Evolutionary conservation across 2,329 filamentous ascomycete genomes (phyloP).

Genomic region (Monosporascus sp.): DNA sequence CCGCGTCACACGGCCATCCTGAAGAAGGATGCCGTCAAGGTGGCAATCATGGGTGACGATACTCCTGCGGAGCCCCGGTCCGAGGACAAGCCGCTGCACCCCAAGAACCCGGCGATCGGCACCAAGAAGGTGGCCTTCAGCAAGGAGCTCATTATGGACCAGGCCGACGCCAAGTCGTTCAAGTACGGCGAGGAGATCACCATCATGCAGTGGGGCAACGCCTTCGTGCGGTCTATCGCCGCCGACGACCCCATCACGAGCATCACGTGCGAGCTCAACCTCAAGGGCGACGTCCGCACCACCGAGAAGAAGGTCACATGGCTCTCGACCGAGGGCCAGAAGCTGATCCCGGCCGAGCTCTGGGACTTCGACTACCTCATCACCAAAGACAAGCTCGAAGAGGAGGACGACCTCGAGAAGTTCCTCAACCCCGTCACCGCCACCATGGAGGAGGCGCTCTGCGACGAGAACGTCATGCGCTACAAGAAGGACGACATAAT

Average conservation of each 20-base stretch:
- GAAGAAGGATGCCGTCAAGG: constrained; percentile 65
- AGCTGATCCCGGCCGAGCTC: constrained; percentile 75
- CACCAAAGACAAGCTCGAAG: constrained; percentile 89
- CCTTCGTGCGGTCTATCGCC: constrained; percentile 66
- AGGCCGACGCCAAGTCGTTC: constrained; percentile 78
- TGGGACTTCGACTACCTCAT: constrained; percentile 95
- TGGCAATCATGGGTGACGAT: constrained; percentile 63
- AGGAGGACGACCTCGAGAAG: constrained; percentile 80
- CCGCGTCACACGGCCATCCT: constrained; percentile 70
- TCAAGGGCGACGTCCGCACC: constrained; percentile 88
- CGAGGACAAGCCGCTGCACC: constrained; percentile 79
- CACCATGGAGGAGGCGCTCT: constrained; percentile 66
- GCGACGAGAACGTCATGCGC: constrained; percentile 72
- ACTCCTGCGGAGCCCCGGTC: constrained; percentile 56
- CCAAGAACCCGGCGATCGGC: constrained; percentile 81
- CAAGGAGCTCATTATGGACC: constrained; percentile 72
- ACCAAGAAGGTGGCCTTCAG: constrained; percentile 81
- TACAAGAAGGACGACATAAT: constrained; percentile 88
- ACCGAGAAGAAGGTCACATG: constrained; percentile 97
- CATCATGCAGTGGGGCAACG: constrained; percentile 95
- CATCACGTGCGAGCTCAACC: constrained; percentile 79
- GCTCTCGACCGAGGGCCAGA: constrained; percentile 71
- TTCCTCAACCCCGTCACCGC: constrained; percentile 74
- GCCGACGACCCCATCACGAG: constrained; percentile 56
- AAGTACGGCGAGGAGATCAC: constrained; percentile 86